Percentiles rank a stretch among this genome's conserved stretches.
phyloP scores from a whole-genome alignment of 345 rosid genomes.

The Populus davidiana region DNA sequence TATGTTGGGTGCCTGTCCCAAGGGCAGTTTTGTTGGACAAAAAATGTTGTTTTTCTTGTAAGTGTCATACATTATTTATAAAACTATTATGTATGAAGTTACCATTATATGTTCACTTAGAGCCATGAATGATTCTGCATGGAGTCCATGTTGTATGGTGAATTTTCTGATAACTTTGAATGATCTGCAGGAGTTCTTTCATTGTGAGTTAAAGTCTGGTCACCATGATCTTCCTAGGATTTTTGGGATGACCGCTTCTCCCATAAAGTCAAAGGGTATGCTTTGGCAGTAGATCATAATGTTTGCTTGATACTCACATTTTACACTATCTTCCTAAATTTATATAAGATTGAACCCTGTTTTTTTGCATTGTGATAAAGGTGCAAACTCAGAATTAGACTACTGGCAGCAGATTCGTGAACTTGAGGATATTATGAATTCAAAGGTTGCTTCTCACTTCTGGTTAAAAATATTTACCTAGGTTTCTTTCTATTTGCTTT shows the following conservation, averaged over 20 bases:
- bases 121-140: not conserved
- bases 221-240: slow-evolving; percentile 56
- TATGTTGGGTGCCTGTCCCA: not conserved
- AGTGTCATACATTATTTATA: not conserved
- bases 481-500: slow-evolving; percentile 1
- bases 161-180: not conserved
- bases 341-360: not conserved
- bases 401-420: slow-evolving; percentile 59
- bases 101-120: not conserved
- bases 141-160: not conserved
- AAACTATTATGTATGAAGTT: not conserved
- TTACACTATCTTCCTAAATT: not conserved
- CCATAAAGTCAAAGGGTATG: slow-evolving; percentile 71
- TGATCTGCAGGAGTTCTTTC: slow-evolving; percentile 74
- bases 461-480: slow-evolving; percentile 2
- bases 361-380: slow-evolving; percentile 27
- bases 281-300: not conserved
- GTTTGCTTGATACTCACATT: slow-evolving; percentile 4
- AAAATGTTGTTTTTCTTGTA: not conserved
- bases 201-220: slow-evolving; percentile 35
- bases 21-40: not conserved
- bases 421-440: slow-evolving; percentile 70
- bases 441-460: slow-evolving; percentile 57
- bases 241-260: slow-evolving; percentile 96
- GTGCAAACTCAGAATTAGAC: slow-evolving; percentile 28